These are phyloP conservation scores for Vitis hybrid DNA, from an alignment of 177 flowering plant species.

Conservation along the genomic window DNA sequence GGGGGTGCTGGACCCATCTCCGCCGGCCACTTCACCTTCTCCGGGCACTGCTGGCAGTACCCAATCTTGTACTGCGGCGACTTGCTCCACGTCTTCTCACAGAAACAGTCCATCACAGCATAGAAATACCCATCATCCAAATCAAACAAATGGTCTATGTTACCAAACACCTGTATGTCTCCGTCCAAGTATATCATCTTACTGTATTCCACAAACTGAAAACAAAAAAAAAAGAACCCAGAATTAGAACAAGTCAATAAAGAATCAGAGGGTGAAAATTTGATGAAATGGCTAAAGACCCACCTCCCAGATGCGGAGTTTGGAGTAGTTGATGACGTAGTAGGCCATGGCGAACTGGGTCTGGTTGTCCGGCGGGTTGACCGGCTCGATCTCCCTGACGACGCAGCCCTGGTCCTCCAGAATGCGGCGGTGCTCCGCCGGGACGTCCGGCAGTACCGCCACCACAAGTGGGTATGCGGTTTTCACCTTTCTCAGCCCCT, in stretches of 20 bases:
- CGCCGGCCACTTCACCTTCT: conserved; percentile 62
- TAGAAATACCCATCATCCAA: conserved; percentile 60
- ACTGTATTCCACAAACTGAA: conserved; percentile 86
- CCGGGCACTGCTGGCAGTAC: conserved; percentile 88
- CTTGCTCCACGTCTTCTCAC: conserved; percentile 76
- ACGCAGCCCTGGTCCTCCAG: conserved; percentile 53
- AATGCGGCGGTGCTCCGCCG: conserved; percentile 49
- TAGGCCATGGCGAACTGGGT: conserved; percentile 45
- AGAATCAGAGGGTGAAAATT: background rate
- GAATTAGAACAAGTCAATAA: background rate
- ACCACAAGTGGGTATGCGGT: conserved; percentile 57
- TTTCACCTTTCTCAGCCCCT: conserved; percentile 54
- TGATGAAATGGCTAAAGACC: background rate
- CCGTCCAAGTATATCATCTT: conserved; percentile 93
- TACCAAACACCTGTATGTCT: conserved; percentile 84
- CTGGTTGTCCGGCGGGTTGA: conserved; percentile 50
- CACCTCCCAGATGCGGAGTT: background rate
- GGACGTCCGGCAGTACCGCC: conserved; percentile 61
- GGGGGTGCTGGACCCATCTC: conserved; percentile 64
- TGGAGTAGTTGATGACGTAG: conserved; percentile 12
- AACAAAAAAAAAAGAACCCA: background rate
- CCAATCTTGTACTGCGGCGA: conserved; percentile 71
- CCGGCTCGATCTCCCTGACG: conserved; percentile 52
- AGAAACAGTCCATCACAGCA: conserved; percentile 79
- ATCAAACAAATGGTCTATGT: conserved; percentile 89